phyloP scores from a whole-genome alignment of 2,329 filamentous ascomycete genomes.

The Fusarium siculi region DNA sequence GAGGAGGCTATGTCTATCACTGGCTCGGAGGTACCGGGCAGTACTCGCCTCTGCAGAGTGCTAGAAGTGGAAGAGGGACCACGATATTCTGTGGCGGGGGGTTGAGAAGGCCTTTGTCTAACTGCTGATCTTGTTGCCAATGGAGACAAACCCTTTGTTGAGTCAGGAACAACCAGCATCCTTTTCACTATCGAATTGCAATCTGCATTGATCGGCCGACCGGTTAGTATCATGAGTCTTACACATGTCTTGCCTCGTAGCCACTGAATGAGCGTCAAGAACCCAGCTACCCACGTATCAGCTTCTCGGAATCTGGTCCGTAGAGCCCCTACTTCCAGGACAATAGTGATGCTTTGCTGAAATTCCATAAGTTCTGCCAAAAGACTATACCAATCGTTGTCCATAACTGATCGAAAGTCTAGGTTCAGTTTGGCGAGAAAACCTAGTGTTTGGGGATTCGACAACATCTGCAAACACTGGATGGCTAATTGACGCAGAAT shows the following conservation, averaged over 20 bases:
- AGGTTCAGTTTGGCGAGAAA: background rate
- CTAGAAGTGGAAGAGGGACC: no score
- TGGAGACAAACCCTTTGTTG: accelerated
- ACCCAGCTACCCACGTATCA: background rate
- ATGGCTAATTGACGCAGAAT: background rate
- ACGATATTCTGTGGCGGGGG: accelerated
- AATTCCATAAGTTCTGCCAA: background rate
- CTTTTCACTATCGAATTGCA: accelerated
- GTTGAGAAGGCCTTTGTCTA: background rate
- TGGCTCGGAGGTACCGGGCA: no score
- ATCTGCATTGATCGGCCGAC: background rate
- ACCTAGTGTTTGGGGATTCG: background rate
- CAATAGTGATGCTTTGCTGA: background rate
- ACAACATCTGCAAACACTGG: background rate
- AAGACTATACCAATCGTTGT: background rate
- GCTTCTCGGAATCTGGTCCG: background rate
- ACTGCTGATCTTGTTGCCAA: background rate
- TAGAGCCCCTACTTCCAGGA: background rate
- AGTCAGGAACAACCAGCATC: accelerated
- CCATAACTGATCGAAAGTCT: background rate
- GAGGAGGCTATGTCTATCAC: no score
- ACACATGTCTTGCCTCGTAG: background rate
- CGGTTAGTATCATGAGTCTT: background rate
- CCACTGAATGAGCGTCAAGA: background rate
- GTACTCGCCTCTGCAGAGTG: accelerated